Base-by-base conservation (phyloP, 208 protist species). In the Porcisia deanei region DNA sequence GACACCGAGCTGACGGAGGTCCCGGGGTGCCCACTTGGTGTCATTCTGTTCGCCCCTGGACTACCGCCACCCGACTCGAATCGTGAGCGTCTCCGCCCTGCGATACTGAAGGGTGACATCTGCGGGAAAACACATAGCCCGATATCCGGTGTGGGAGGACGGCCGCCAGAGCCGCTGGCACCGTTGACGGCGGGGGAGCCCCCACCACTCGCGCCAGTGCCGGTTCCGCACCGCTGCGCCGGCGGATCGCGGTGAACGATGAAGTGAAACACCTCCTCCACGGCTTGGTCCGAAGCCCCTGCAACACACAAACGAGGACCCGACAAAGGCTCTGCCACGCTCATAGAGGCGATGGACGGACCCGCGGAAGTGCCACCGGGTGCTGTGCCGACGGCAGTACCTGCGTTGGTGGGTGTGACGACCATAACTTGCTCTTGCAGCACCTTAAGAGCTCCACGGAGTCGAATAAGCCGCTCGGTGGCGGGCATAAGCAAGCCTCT, bases 381-480 rank as follows among this genome's bases (percentile, higher is more conserved):
- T 14, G 45, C 60, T 41, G 67, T 0, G 60, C 37, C 8, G 39
- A 45, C 10, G 8, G 18, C 54, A 41, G 49, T 5, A n/a, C 43
- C 14, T 25, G 30, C 30, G 30, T 30, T 30, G 30, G 30, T 30
- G 30, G 37, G 8, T 54, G 41, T 14, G 25, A 4, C 8, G 30
- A 53, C 34, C 22, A 52, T 10, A 45, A 58, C 7, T 12, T 39
- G 53, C 52, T 93, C 85, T 14, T 83, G n/a, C 30, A 92, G 55
- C 16, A 54, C 75, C 9, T 63, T 52, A 8, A 96, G 84, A 6
- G 81, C 53, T 2, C 39, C 75, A 14, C 88, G 83, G 53, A 96
- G 70, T 0, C 70, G 83, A 20, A 94, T 39, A 0, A 82, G 59
- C 37, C 88, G 82, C 73, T 96, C 91, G n/a, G 88, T 91, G 18